A percentile compares a stretch with the other conserved stretches of the same genome.
phyloP scores from a whole-genome alignment of 495 filamentous ascomycete genomes.

The Penicillium ucsense region DNA sequence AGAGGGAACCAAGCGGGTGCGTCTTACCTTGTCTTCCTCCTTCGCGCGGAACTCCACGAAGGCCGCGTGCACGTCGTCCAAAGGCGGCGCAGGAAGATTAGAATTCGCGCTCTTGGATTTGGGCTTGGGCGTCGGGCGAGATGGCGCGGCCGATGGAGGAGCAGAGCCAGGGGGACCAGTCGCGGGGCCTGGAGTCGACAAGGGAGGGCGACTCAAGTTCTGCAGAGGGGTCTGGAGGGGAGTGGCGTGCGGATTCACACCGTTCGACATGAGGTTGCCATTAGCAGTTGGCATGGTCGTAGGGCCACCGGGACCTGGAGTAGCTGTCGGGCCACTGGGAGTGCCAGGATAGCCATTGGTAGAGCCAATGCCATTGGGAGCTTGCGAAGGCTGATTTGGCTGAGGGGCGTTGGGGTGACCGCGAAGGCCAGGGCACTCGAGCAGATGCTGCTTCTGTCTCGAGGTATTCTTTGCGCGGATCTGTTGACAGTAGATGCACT shows the following conservation, averaged over 20 bases:
- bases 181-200: slow-evolving; percentile 29
- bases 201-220: slow-evolving; percentile 28
- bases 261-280: slow-evolving; percentile 36
- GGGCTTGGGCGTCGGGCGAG: slow-evolving; percentile 34
- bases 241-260: slow-evolving; percentile 36
- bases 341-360: slow-evolving; percentile 38
- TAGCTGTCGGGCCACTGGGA: slow-evolving; percentile 31
- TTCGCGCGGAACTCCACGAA: slow-evolving; percentile 50
- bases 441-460: slow-evolving; percentile 47
- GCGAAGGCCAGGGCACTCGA: slow-evolving; percentile 43
- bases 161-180: slow-evolving; percentile 21
- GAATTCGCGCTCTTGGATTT: slow-evolving; percentile 31
- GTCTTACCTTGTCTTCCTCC: slow-evolving; percentile 46
- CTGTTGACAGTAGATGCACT: slow-evolving; percentile 51
- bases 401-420: slow-evolving; percentile 37
- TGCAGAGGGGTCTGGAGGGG: slow-evolving; percentile 37
- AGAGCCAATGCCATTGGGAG: slow-evolving; percentile 35
- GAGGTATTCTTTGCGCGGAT: slow-evolving; percentile 50
- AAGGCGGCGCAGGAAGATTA: slow-evolving; percentile 34
- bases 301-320: slow-evolving; percentile 24
- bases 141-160: slow-evolving; percentile 19
- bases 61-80: slow-evolving; percentile 46
- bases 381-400: slow-evolving; percentile 28
- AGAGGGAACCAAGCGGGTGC: not conserved
- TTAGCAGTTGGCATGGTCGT: slow-evolving; percentile 30